Base-by-base conservation (phyloP, 2,329 filamentous ascomycete genomes). In the Westerdykella ornata region DNA sequence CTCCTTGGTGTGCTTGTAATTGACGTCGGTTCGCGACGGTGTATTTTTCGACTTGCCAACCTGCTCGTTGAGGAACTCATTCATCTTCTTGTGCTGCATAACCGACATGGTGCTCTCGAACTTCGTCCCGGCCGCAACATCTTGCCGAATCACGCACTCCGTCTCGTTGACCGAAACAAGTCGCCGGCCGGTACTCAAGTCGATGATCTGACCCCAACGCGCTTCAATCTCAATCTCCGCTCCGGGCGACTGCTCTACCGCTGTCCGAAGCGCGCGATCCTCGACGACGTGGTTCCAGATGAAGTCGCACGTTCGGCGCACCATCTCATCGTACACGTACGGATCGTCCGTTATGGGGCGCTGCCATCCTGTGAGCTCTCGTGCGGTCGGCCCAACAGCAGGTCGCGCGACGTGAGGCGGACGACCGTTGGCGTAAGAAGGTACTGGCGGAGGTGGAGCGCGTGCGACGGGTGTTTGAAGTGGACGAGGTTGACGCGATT, bases 21-120 rank as follows among this genome's bases (percentile, higher is more conserved):
- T 74, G 42, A 98, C 76, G 2, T 75, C 75, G 1, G 86, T 74
- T 19, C 86, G 75, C 19, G 39, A 42, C 6, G 44, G 44, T 3
- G 58, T 38, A 49, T 63, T 32, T 61, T 63, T 56, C 1, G 81
- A 77, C 29, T 81, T 70, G 28, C 72, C 68, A 6, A 86, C 78
- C 32, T 78, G 70, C 1, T 71, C 69, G 62, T 98, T 98, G 34
- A 98, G 73, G 52, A 84, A 95, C 2, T 84, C 77, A 60, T 98
- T 98, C 69, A 90, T 81, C 15, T 72, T 72, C 56, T 83, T 82
- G 68, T 97, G 90, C 69, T 96, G 88, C 71, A 92, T 87, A 71
- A 88, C 80, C 4, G 85, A 89, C 90, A 97, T 96, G 47, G 81
- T 86, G 59, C 88, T 96, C 54, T 82, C 80, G 57, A 97, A 98